phyloP scores from a whole-genome alignment of 2,329 filamentous ascomycete genomes.

The Trichoderma simmonsii region DNA sequence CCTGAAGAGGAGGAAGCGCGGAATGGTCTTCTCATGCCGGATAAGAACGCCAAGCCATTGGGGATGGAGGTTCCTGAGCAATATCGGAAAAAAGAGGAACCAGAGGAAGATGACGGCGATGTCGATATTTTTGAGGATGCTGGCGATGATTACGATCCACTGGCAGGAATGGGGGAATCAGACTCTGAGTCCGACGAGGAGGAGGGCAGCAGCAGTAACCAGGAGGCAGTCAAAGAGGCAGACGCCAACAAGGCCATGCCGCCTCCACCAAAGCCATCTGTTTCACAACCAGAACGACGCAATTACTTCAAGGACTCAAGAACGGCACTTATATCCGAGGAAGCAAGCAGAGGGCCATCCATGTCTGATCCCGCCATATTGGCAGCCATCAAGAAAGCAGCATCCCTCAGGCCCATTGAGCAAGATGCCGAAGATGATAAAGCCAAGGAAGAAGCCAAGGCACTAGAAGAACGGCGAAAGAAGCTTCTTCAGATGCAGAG shows the following conservation, averaged over 20 bases:
- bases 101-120: slow-evolving; percentile 53
- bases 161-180: slow-evolving; percentile 54
- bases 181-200: slow-evolving; percentile 46
- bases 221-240: slow-evolving; percentile 23
- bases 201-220: slow-evolving; percentile 34
- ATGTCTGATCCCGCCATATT: slow-evolving; percentile 74
- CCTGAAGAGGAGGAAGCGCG: slow-evolving; percentile 36
- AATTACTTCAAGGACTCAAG: slow-evolving; percentile 64
- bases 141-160: slow-evolving; percentile 64
- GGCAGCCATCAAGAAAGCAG: slow-evolving; percentile 82
- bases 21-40: slow-evolving; percentile 49
- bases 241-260: slow-evolving; percentile 38
- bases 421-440: slow-evolving; percentile 37
- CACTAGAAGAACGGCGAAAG: slow-evolving; percentile 65
- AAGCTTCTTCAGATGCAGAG: slow-evolving; percentile 71
- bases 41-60: slow-evolving; percentile 54
- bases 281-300: slow-evolving; percentile 38
- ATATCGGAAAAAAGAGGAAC: slow-evolving; percentile 46
- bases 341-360: slow-evolving; percentile 50
- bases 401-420: slow-evolving; percentile 54
- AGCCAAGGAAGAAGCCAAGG: slow-evolving; percentile 45
- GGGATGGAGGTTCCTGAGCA: slow-evolving; percentile 65
- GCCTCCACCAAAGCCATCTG: slow-evolving; percentile 42
- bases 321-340: slow-evolving; percentile 51
- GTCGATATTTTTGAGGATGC: slow-evolving; percentile 64